Evolutionary conservation across 495 filamentous ascomycete genomes (phyloP).

Genomic region (Letharia columbiana): DNA sequence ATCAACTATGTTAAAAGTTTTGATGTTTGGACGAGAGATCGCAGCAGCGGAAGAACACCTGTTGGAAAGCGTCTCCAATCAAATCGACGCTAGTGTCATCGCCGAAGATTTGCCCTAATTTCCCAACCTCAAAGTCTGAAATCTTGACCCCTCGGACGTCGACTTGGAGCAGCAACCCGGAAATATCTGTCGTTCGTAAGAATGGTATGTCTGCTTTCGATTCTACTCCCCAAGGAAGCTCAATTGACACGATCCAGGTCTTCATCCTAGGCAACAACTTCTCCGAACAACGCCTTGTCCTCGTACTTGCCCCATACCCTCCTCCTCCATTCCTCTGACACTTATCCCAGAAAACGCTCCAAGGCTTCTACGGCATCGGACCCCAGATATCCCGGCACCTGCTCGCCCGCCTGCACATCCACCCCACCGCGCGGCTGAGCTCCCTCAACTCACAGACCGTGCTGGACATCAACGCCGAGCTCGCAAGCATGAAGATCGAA

Average conservation of each 20-base stretch:
- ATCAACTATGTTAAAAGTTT: constrained; percentile 3
- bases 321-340: constrained; percentile 6
- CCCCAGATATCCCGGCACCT: constrained; percentile 59
- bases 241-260: constrained; percentile 42
- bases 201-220: constrained; percentile 27
- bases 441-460: constrained; percentile 61
- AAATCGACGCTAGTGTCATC: background rate
- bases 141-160: background rate
- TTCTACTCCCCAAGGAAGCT: background rate
- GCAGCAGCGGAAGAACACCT: constrained; percentile 15
- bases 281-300: constrained; percentile 69
- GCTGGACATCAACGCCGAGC: constrained; percentile 67
- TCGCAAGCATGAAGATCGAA: constrained; percentile 89
- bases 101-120: background rate
- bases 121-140: background rate
- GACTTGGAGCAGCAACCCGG: background rate
- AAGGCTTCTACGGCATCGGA: constrained; percentile 87
- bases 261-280: constrained; percentile 82
- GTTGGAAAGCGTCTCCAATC: background rate
- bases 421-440: constrained; percentile 67
- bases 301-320: constrained; percentile 41
- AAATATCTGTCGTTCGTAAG: background rate
- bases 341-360: constrained; percentile 62
- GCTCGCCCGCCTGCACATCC: constrained; percentile 79
- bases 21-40: constrained; percentile 11